Conservation (phyloP, 768 basidiomycete species). For the Psilocybe tampanensis region DNA sequence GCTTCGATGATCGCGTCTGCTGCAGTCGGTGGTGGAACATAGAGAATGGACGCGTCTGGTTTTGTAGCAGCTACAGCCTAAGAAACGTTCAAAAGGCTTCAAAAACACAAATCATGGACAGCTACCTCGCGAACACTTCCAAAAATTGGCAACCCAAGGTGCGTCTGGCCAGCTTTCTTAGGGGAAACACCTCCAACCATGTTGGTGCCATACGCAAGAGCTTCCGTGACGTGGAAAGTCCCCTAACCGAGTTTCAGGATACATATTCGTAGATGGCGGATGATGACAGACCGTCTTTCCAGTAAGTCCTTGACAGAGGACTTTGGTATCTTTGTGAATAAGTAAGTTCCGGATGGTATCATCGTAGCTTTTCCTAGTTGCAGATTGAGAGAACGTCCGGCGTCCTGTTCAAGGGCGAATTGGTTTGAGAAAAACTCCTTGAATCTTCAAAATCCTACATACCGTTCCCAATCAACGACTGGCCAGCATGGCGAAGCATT, state of each 20-base stretch:
- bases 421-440: not conserved
- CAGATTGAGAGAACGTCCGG: conserved; percentile 82
- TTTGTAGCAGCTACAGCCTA: conserved; percentile 86
- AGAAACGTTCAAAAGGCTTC: not conserved
- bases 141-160: conserved; percentile 94
- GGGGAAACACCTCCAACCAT: conserved; percentile 99
- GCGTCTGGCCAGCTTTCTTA: conserved; percentile 94
- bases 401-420: conserved; percentile 50
- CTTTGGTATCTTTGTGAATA: conserved; percentile 93
- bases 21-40: conserved; percentile 95
- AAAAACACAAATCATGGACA: not conserved
- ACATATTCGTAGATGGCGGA: not conserved
- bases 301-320: conserved; percentile 89
- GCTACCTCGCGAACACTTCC: conserved; percentile 88
- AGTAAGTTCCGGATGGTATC: conserved; percentile 90
- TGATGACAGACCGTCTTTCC: conserved; percentile 84
- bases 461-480: conserved; percentile 58
- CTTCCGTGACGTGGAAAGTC: conserved; percentile 95
- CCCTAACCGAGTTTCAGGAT: conserved; percentile 52
- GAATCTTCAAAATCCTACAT: conserved; percentile 18
- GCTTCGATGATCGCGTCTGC: conserved; percentile 99
- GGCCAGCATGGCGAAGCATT: conserved; percentile 67
- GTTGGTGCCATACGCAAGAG: conserved; percentile 91
- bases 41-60: conserved; percentile 95
- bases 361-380: conserved; percentile 76